Conservation (phyloP, 352 stramenopile genomes). For the Phytophthora foliorum region DNA sequence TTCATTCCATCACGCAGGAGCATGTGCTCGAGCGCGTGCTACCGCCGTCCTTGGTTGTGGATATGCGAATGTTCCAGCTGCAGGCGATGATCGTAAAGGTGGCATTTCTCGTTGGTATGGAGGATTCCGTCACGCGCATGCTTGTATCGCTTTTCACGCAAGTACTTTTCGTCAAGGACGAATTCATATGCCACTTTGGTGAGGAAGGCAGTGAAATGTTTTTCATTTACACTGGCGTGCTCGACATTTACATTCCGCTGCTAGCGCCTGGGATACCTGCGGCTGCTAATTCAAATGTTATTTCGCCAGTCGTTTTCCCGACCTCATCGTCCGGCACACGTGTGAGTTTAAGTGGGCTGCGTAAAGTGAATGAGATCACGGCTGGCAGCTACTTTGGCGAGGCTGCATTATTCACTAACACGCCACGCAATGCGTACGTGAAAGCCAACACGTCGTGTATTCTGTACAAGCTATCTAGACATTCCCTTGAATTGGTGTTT, state of each 20-base stretch:
- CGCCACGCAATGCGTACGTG: slow-evolving; percentile 63
- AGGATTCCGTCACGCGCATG: slow-evolving; percentile 64
- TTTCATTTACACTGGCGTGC: slow-evolving; percentile 67
- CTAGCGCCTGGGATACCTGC: neutral
- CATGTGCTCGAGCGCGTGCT: slow-evolving; percentile 63
- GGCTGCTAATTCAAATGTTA: neutral
- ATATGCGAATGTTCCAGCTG: slow-evolving; percentile 75
- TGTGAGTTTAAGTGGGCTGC: slow-evolving; percentile 33
- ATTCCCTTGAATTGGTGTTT: slow-evolving; percentile 71
- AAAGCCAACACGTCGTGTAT: slow-evolving; percentile 74
- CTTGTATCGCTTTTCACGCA: slow-evolving; percentile 68
- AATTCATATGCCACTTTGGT: slow-evolving; percentile 65
- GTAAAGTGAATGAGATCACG: slow-evolving; percentile 72
- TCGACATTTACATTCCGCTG: slow-evolving; percentile 67
- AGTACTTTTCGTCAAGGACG: slow-evolving; percentile 62
- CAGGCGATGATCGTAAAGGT: slow-evolving; percentile 79
- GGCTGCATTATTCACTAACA: slow-evolving; percentile 64
- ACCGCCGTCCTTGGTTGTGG: slow-evolving; percentile 63
- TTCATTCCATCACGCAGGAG: slow-evolving; percentile 76
- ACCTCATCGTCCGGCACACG: slow-evolving; percentile 9
- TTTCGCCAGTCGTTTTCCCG: slow-evolving; percentile 3
- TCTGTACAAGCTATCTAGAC: slow-evolving; percentile 61
- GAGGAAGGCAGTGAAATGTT: slow-evolving; percentile 77
- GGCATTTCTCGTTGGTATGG: slow-evolving; percentile 67
- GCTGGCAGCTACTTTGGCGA: slow-evolving; percentile 71